Evolutionary conservation across 2,329 filamentous ascomycete genomes (phyloP), one percentile per base, ranked within the genome.

Genomic region (Fusarium algeriense): DNA sequence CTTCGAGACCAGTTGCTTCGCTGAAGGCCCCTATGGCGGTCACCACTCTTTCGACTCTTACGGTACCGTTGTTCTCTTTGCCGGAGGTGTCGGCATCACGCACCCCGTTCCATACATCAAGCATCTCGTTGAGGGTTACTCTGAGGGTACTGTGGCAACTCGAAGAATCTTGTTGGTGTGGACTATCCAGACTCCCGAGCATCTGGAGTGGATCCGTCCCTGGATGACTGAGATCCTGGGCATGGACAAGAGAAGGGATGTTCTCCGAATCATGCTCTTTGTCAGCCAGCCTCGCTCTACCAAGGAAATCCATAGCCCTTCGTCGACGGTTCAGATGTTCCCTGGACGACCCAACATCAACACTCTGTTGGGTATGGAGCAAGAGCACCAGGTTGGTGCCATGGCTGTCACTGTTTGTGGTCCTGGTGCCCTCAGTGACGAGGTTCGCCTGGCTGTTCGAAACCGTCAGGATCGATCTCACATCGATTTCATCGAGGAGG

Each of bases 161-260:
- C 89, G 91, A 69, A 92, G 90, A 78, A 86, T 95, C 53, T 84
- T 93, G 8, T 86, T 95, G 28, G 89, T 94, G 43, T 95, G 93
- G 93, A 90, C 90, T 52, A 92, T 95, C 62, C 92, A 93, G 75
- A 92, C 88, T 75, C 91, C 91, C 74, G 92, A 94, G 82, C 92
- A 94, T 79, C 85, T 95, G 34, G 92, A 95, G 80, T 95, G 92
- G 92, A 94, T 94, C 77, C 87, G 92, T 49, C 91, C 91, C 11
- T 94, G 92, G 91, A 94, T 95, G 92, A 94, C 92, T 6, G 87
- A 91, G 76, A 93, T 94, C 68, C 85, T 94, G 41, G 88, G 88
- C 64, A 92, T 94, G 90, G 91, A 93, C 62, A 89, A 87, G 79
- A 89, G 92, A 53, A 88, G 92, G 61, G 92, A 94, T 65, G 87